Base-by-base conservation (phyloP, 2,329 filamentous ascomycete genomes). In the Fusarium fujikuroi region DNA sequence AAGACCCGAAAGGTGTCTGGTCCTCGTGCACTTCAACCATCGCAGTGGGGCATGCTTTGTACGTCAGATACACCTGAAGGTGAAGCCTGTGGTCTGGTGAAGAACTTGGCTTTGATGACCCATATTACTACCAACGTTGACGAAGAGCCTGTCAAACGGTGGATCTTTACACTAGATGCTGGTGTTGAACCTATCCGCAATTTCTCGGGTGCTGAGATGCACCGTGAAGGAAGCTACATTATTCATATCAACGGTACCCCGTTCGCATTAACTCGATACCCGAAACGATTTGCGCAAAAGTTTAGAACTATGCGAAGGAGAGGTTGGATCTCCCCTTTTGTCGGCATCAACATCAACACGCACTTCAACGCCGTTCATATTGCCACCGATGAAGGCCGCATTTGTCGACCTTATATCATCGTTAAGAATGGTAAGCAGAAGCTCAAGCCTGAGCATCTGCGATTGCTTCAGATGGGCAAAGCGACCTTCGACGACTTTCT, bases 91-190 rank as follows among this genome's bases (percentile, higher is more conserved):
- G 96, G 96, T 87, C 85, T 99, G 64, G 95, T 99, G 76, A 99
- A 99, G 87, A 99, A 99, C 79, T 84, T 99, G 85, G 96, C 96
- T 14, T 87, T 99, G 64, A 99, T 99, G 96, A 99, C 97, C 58
- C 97, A 99, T 79, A 98, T 99, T 76, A 99, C 96, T 2, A 99
- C 96, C 4, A 94, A 97, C 73, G 94, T 97, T 63, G 95, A 98
- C 63, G 96, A 98, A 80, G 94, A 91, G 23, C 95, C 96, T 2
- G 93, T 99, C 21, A 92, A 92, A 77, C 92, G 94, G 77, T 91
- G 97, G 80, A 91, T 98, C 3, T 96, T 95, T 79, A 91, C 93
- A 63, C 87, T 98, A 32, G 95, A 97, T 49, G 92, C 94, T 6
- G 93, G 95, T 63, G 93, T 97, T 39, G 91, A 92, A 72, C 91